A percentile compares a stretch with the other conserved stretches of the same genome.
phyloP scores from a whole-genome alignment of 768 basidiomycete genomes.

The Collybia nuda region DNA sequence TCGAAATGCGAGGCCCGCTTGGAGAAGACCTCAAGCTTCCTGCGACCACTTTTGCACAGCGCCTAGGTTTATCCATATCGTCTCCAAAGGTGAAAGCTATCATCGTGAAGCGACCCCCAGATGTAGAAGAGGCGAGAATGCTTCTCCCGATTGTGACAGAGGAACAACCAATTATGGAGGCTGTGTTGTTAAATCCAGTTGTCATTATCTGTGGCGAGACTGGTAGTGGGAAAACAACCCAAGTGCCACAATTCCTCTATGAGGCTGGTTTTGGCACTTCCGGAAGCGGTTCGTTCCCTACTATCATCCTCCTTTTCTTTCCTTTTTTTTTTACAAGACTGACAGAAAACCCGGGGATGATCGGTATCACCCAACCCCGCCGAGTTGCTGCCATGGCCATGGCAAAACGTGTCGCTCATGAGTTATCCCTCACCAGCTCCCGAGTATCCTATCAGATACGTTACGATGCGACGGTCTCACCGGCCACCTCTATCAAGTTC shows the following conservation, averaged over 20 bases:
- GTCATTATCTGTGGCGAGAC: conserved; percentile 91
- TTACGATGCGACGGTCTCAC: conserved; percentile 91
- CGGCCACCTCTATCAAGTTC: conserved; percentile 93
- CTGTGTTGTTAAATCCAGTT: conserved; percentile 82
- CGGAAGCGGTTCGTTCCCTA: conserved; percentile 61
- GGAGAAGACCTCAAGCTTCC: conserved; percentile 74
- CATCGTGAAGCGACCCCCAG: conserved; percentile 59
- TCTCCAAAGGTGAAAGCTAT: conserved; percentile 40
- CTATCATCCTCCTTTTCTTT: neutral
- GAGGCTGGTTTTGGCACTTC: conserved; percentile 92
- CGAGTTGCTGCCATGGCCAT: conserved; percentile 97
- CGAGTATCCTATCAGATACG: conserved; percentile 96
- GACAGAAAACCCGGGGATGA: conserved; percentile 95
- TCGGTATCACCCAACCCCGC: conserved; percentile 95
- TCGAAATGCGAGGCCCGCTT: conserved; percentile 72
- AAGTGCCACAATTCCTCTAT: conserved; percentile 97
- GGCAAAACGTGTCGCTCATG: conserved; percentile 89
- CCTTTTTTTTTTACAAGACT: conserved; percentile 3
- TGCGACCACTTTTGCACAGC: conserved; percentile 59
- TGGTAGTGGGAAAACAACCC: conserved; percentile 97
- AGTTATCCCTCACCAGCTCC: conserved; percentile 81
- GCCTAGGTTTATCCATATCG: conserved; percentile 26
- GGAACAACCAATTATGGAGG: conserved; percentile 93
- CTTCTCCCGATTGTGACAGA: conserved; percentile 88
- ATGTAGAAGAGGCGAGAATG: conserved; percentile 75